These are phyloP conservation scores for Eragrostis curvula DNA, from an alignment of 176 grass and related monocot species.

Conservation along the genomic window DNA sequence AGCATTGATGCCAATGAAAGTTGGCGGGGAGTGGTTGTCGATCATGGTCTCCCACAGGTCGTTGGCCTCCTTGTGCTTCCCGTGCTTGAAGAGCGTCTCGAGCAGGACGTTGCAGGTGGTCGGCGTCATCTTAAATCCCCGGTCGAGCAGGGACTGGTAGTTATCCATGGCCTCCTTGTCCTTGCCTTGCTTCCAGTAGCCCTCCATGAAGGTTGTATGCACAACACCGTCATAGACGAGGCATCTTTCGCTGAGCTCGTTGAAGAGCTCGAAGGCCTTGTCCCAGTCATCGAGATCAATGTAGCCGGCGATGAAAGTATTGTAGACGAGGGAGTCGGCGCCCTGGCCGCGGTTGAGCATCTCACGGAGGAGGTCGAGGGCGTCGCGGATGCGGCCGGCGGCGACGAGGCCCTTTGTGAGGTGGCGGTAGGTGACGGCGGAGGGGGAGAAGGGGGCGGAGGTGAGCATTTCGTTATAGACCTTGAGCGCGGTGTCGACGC, in stretches of 20 bases:
- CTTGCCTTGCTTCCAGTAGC: conserved; percentile 57
- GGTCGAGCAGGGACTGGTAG: conserved; percentile 56
- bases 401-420: conserved; percentile 65
- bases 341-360: conserved; percentile 51
- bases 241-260: conserved; percentile 60
- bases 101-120: conserved; percentile 59
- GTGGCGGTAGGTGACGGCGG: conserved; percentile 51
- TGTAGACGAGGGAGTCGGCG: conserved; percentile 62
- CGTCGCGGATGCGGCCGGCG: conserved; percentile 45
- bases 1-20: conserved; percentile 53
- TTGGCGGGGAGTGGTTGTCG: conserved; percentile 58
- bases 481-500: conserved; percentile 43
- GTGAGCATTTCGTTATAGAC: conserved; percentile 55
- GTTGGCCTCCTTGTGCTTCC: conserved; percentile 53
- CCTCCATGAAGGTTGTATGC: conserved; percentile 59
- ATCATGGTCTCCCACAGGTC: conserved; percentile 58
- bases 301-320: conserved; percentile 60
- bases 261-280: conserved; percentile 56
- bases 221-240: conserved; percentile 63
- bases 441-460: conserved; percentile 47
- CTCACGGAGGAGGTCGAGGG: conserved; percentile 55
- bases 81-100: conserved; percentile 57
- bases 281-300: conserved; percentile 47
- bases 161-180: conserved; percentile 65
- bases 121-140: conserved; percentile 64